Evolutionary conservation across 371 early-diverging fungal genomes (phyloP).

Genomic region (Zychaea mexicana): DNA sequence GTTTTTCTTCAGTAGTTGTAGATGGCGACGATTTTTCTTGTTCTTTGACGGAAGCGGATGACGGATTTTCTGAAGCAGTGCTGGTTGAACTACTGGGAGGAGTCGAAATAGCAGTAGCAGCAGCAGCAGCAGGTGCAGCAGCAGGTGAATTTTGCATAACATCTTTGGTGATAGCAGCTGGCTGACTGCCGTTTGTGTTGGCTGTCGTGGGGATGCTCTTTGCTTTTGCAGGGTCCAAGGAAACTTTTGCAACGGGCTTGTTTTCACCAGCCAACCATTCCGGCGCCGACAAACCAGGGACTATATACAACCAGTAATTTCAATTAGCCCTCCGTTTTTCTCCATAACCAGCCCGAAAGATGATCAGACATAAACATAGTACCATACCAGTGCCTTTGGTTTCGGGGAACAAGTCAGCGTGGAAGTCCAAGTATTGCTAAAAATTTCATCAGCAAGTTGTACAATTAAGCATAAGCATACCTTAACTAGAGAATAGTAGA

Average conservation of each 20-base stretch:
- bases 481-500: too few relatives aligned
- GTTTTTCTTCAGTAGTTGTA: too few relatives aligned
- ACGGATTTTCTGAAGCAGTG: too few relatives aligned
- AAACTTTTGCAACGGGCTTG: slow-evolving; percentile 47
- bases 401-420: slow-evolving; percentile 78
- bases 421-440: slow-evolving; percentile 75
- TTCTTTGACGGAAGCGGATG: too few relatives aligned
- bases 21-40: too few relatives aligned
- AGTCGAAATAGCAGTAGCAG: neutral
- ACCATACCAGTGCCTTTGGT: slow-evolving; percentile 54
- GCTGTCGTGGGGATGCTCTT: neutral
- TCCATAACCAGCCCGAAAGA: neutral
- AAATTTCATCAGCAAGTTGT: too few relatives aligned
- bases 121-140: neutral
- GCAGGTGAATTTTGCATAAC: neutral
- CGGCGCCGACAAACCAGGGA: slow-evolving; percentile 49
- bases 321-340: neutral
- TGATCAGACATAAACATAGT: neutral
- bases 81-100: neutral
- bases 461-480: too few relatives aligned
- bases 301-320: slow-evolving; percentile 10
- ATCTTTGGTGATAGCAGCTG: neutral
- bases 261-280: slow-evolving; percentile 68
- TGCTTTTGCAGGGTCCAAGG: slow-evolving; percentile 59
- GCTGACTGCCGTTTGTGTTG: neutral